phyloP scores from a whole-genome alignment of 2,329 filamentous ascomycete species.

The Setomelanomma holmii region DNA sequence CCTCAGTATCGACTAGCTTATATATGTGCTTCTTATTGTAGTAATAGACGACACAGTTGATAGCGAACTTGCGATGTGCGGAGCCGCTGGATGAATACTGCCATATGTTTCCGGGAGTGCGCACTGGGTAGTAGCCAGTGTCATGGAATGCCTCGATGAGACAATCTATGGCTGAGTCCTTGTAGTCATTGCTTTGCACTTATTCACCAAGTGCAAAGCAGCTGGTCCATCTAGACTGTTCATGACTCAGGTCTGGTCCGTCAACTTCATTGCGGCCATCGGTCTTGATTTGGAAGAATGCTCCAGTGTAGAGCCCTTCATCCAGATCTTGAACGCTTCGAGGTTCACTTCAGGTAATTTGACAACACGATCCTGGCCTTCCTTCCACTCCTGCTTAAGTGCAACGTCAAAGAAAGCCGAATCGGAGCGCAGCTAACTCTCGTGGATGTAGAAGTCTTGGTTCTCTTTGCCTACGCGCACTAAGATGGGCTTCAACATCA shows the following conservation, averaged over 20 bases:
- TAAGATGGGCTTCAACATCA: too few species aligned
- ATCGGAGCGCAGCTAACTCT: slow-evolving; percentile 1
- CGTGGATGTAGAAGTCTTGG: slow-evolving; percentile 8
- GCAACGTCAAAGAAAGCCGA: slow-evolving; percentile 8
- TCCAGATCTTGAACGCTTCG: slow-evolving; percentile 5
- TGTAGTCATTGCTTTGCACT: too few species aligned
- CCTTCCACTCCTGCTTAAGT: slow-evolving; percentile 6
- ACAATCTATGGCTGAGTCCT: slow-evolving; percentile 4
- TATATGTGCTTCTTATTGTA: too few species aligned
- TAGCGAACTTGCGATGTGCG: neutral
- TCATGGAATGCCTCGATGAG: neutral
- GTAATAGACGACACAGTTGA: too few species aligned
- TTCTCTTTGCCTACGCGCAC: too few species aligned
- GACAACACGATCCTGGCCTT: slow-evolving; percentile 2
- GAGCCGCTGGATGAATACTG: neutral
- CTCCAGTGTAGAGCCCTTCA: slow-evolving; percentile 13
- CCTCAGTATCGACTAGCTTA: neutral
- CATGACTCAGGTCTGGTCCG: neutral
- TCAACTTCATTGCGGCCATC: neutral
- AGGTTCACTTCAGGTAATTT: neutral
- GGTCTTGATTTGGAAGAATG: neutral
- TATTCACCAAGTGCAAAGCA: too few species aligned
- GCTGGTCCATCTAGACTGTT: too few species aligned
- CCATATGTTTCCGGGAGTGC: neutral
- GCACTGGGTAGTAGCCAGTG: neutral